phyloP scores from a whole-genome alignment of 108 stramenopile genomes.

The Hondaea fermentalgiana region DNA sequence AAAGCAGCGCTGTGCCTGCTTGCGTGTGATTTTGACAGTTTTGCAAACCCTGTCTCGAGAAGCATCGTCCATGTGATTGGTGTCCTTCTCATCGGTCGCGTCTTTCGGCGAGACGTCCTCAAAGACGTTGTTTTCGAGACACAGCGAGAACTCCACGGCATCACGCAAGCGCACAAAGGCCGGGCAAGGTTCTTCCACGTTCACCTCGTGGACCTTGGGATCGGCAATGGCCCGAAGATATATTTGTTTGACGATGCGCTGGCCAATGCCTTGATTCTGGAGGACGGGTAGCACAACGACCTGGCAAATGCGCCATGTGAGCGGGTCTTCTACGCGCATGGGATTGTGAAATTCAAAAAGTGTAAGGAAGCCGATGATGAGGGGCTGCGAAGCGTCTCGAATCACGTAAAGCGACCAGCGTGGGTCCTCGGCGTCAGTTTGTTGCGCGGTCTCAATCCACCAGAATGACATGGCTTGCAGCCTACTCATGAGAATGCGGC shows the following conservation, averaged over 20 bases:
- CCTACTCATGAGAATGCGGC: not conserved
- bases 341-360: not conserved
- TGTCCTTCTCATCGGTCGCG: not conserved
- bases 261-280: not conserved
- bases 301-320: slow-evolving; percentile 14
- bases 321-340: not conserved
- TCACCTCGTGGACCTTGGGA: not conserved
- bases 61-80: not conserved
- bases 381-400: not conserved
- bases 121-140: not conserved
- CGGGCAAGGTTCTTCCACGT: not conserved
- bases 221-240: not conserved
- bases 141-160: not conserved
- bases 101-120: not conserved
- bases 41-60: not conserved
- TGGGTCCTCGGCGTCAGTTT: not conserved
- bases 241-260: not conserved
- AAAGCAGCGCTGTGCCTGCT: not conserved
- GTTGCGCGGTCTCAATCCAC: slow-evolving; percentile 1
- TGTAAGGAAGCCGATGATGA: not conserved
- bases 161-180: not conserved
- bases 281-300: not conserved
- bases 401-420: slow-evolving; percentile 1
- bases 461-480: slow-evolving; percentile 9
- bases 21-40: not conserved